Percentiles rank a stretch among this genome's conserved stretches.
These are phyloP conservation scores for Daldinia caldariorum DNA, from an alignment of 495 filamentous ascomycete species.

Conservation along the genomic window DNA sequence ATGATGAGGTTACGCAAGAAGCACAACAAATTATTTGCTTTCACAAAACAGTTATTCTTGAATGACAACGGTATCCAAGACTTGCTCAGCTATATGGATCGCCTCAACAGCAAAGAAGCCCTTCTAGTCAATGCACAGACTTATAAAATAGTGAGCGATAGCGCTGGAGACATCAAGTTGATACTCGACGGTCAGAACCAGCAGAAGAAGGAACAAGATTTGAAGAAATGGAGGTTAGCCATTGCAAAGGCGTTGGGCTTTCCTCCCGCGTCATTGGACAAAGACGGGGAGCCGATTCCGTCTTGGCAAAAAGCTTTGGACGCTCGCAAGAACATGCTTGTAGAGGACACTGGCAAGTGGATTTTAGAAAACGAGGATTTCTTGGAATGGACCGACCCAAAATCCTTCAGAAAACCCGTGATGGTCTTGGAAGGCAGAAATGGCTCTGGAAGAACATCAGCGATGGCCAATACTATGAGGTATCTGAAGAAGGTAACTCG, in stretches of 20 bases:
- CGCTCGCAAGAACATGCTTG: conserved; percentile 48
- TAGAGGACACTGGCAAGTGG: conserved; percentile 51
- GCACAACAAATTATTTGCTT: conserved; percentile 45
- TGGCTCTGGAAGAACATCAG: conserved; percentile 53
- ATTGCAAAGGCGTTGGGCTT: conserved; percentile 50
- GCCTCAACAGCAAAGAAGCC: conserved; percentile 51
- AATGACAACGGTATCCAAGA: conserved; percentile 52
- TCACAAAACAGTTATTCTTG: conserved; percentile 52
- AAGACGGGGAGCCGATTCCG: conserved; percentile 49
- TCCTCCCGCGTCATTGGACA: conserved; percentile 48
- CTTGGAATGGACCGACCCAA: conserved; percentile 45
- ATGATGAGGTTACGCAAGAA: conserved; percentile 52
- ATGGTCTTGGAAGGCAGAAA: conserved; percentile 49
- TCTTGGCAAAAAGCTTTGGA: conserved; percentile 52
- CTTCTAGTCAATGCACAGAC: conserved; percentile 52
- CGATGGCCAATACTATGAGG: conserved; percentile 52
- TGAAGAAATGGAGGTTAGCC: conserved; percentile 45
- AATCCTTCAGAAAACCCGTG: conserved; percentile 35
- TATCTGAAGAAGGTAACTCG: conserved; percentile 45
- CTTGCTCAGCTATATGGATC: conserved; percentile 51
- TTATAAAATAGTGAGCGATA: conserved; percentile 51
- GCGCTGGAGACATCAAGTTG: conserved; percentile 47
- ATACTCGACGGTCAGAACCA: conserved; percentile 50
- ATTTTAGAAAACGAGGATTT: conserved; percentile 45
- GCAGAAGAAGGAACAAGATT: conserved; percentile 50